Conservation (phyloP, 768 basidiomycete genomes). For the Trametes sanguinea region DNA sequence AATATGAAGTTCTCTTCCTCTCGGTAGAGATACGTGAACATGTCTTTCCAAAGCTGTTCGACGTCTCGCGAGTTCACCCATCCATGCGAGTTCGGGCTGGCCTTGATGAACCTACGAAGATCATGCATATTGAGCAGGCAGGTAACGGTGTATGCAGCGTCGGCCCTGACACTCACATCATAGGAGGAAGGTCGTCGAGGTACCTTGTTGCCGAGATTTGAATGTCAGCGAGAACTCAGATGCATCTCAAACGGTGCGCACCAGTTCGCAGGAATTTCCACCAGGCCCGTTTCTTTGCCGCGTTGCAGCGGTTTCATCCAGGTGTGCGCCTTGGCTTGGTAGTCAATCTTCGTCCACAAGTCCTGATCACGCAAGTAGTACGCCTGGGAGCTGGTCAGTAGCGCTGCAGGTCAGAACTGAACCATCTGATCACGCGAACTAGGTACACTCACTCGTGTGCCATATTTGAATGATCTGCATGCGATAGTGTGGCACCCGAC, state of each 20-base stretch:
- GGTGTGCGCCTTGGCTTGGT: constrained; percentile 51
- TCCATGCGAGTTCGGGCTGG: constrained; percentile 67
- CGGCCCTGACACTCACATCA: constrained; percentile 50
- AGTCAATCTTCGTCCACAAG: constrained; percentile 73
- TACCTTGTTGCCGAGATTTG: constrained; percentile 42
- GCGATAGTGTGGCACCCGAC: too few relatives aligned
- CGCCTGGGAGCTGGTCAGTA: constrained; percentile 49
- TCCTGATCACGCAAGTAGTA: constrained; percentile 72
- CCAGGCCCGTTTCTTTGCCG: constrained; percentile 64
- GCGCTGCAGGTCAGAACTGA: neutral
- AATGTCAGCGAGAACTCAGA: neutral
- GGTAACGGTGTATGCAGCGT: neutral
- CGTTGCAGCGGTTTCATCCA: constrained; percentile 77
- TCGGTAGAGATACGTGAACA: constrained; percentile 66
- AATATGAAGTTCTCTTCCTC: constrained; percentile 57
- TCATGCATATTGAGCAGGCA: neutral
- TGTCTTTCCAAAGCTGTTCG: constrained; percentile 77
- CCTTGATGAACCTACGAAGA: constrained; percentile 64
- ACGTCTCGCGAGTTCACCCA: constrained; percentile 68
- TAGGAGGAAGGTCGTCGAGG: constrained; percentile 73
- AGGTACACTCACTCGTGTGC: constrained; percentile 45
- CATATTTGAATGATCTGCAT: constrained; percentile 58
- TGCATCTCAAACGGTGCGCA: constrained; percentile 27
- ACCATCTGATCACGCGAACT: too few relatives aligned
- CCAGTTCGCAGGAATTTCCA: constrained; percentile 74